Evolutionary conservation across 306 rosid genomes (phyloP), one percentile per base, ranked within the genome.

Genomic region (Macrotyloma uniflorum): DNA sequence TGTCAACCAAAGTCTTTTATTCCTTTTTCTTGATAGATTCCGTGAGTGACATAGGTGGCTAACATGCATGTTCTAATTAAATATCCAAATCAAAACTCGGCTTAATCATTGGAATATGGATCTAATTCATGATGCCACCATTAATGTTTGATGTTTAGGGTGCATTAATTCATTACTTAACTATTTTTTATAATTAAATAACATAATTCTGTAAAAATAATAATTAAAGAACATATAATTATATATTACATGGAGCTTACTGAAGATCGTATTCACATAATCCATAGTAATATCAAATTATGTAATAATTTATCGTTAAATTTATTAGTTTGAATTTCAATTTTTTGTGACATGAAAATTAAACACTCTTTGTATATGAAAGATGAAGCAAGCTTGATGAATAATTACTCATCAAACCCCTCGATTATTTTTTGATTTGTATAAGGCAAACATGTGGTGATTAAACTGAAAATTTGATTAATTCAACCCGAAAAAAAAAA

Each of bases 91-190:
- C 72, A 18, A 77, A 76, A 77, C 73, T 66, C 36, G 26, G 54
- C 43, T 77, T 80, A 84, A 80, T 80, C 88, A 84, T 84, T 84
- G 85, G 66, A 72, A 66, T 40, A 67, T 67, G 82, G 83, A 80
- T 85, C 78, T 80, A 72, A 63, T 30, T 42, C 70, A 72, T 43
- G 72, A 24, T 57, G 50, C 80, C 76, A 78, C 64, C 81, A 50
- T 49, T 12, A 53, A 26, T 82, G 85, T 70, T 62, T 51, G n/a
- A 43, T 71, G 54, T 62, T 76, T 53, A 19, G 38, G 78, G 70
- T 35, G 24, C 78, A 69, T 28, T 40, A 8, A 0, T 16, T 28
- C 42, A 61, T 58, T 46, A 64, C 46, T 72, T 58, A 50, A 43
- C 33, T 22, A 38, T 9, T 38, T 38, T 2, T 9, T 38, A 38